Evolutionary conservation across 805 yeast genomes (phyloP), one percentile per base, ranked within the genome.

Genomic region (Metschnikowia lunata): DNA sequence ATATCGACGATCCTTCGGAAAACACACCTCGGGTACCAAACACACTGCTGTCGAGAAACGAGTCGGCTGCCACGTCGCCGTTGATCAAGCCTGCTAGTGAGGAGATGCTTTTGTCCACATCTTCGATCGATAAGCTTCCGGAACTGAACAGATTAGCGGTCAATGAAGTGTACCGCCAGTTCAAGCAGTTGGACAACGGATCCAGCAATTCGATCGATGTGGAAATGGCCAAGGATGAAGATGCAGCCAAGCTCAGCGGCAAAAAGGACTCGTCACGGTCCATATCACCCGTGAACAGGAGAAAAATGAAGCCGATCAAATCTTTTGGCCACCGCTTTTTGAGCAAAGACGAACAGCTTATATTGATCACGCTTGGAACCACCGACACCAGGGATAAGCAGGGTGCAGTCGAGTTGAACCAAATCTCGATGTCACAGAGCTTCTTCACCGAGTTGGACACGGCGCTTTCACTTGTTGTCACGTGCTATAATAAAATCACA

Each of bases 381-480:
- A 84, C 93, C 2, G 97, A 90, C 57, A 67, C 81, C 30, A 72
- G 96, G 36, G 79, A 76, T 45, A 57, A 63, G 2, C 64, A 65
- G 10, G 73, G 75, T 7, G 86, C 91, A 0, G 75, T 90, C 9
- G 79, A 81, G 37, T 72, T 88, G 43, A 83, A 84, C 50, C 73
- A 79, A 31, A 86, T 85, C n/a, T 88, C 95, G 7, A 67, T 83
- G 41, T 75, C 89, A 1, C 83, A 83, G 55, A 82, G 83, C 3
- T 85, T 83, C 46, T 75, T 82, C n/a, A 85, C 95, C 0, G 93
- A 87, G 59, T 71, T 89, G 32, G 97, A 90, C 54, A 88, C 96
- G 3, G 96, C 96, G 0, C 74, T 90, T 32, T 84, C 95, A 0
- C 68, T 90, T 36, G 80, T 80, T 8, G 75, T 90, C 23, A 66